Evolutionary conservation across 192 early-diverging fungal genomes (phyloP).

Genomic region (Globomyces pollinis-pini): DNA sequence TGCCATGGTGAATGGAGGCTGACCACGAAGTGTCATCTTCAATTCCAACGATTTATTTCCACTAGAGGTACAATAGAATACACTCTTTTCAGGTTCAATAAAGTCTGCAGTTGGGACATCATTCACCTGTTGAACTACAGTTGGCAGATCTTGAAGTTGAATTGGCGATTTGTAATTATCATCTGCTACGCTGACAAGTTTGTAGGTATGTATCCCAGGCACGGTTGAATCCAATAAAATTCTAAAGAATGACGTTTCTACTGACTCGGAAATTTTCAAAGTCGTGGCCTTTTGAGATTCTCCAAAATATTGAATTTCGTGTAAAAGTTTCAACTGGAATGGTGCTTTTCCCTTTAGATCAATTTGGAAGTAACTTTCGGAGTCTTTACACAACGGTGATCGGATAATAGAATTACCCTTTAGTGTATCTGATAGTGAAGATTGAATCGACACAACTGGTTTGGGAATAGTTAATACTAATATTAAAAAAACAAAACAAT

Average conservation of each 20-base stretch:
- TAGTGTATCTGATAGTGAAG: not conserved
- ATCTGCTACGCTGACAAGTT: slow-evolving; percentile 26
- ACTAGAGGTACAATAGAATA: slow-evolving; percentile 29
- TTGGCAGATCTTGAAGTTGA: not conserved
- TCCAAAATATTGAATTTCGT: slow-evolving; percentile 23
- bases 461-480: not conserved
- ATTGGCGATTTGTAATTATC: slow-evolving; percentile 32
- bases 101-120: slow-evolving; percentile 31
- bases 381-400: not conserved
- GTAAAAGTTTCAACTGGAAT: too few species aligned
- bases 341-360: slow-evolving; percentile 29
- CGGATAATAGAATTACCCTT: not conserved
- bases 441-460: not conserved
- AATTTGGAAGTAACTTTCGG: slow-evolving; percentile 5
- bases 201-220: slow-evolving; percentile 31
- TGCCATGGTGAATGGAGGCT: slow-evolving; percentile 28
- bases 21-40: slow-evolving; percentile 24
- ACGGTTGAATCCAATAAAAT: slow-evolving; percentile 24
- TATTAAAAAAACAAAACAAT: too few species aligned
- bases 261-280: not conserved
- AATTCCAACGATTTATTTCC: slow-evolving; percentile 9
- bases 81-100: slow-evolving; percentile 16
- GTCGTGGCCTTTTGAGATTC: not conserved
- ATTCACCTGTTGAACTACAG: slow-evolving; percentile 24
- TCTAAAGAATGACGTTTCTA: slow-evolving; percentile 12